A percentile compares a stretch with the other conserved stretches of the same genome.
These are phyloP conservation scores for Escallonia herrerae DNA, from an alignment of 129 eudicot genomes.

Conservation along the genomic window DNA sequence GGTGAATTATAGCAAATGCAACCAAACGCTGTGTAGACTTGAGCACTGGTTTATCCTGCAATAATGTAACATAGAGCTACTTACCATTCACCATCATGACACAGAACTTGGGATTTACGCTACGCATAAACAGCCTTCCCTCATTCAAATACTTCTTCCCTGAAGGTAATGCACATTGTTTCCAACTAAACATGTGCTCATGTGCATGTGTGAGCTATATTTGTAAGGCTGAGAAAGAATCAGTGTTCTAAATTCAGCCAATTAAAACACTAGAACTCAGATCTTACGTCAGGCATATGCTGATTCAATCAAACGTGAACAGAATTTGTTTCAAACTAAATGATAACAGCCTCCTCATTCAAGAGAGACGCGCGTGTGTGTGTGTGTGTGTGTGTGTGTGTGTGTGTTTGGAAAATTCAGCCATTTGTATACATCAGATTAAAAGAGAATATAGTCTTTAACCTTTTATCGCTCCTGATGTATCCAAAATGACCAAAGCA, in stretches of 20 bases:
- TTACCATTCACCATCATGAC: not conserved
- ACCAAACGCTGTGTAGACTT: slow-evolving; percentile 68
- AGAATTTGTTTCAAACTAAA: no score
- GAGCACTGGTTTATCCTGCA: slow-evolving; percentile 63
- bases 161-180: not conserved
- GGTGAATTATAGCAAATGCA: slow-evolving; percentile 69
- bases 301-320: no score
- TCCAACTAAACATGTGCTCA: not conserved
- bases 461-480: no score
- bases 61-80: slow-evolving; percentile 1
- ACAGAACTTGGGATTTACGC: not conserved
- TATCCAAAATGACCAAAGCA: no score
- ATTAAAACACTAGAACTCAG: not conserved
- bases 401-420: no score
- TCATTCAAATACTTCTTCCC: not conserved
- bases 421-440: no score
- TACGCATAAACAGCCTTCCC: not conserved
- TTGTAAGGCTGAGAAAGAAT: not conserved
- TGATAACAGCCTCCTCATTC: no score
- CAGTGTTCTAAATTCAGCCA: not conserved
- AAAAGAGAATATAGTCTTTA: no score
- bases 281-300: no score
- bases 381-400: no score
- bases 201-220: not conserved
- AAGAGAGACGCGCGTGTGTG: no score